phyloP scores from a whole-genome alignment of 768 basidiomycete genomes.

The Rhizopogon roseolus region DNA sequence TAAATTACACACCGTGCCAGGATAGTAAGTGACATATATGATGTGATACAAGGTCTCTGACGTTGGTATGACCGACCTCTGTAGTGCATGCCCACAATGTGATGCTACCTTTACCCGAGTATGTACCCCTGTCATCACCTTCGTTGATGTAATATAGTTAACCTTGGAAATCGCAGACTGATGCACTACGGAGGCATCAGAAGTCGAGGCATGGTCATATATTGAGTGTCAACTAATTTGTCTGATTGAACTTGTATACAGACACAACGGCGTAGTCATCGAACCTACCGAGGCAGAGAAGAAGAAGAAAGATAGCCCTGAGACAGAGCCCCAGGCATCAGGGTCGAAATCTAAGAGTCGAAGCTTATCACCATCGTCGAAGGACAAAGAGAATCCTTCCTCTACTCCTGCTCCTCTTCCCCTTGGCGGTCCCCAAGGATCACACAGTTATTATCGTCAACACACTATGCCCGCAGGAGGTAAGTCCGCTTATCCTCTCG shows the following conservation, averaged over 20 bases:
- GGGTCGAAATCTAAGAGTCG: conserved; percentile 46
- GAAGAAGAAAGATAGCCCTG: conserved; percentile 14
- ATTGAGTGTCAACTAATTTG: conserved; percentile 1
- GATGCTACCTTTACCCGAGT: conserved; percentile 79
- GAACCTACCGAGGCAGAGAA: conserved; percentile 36
- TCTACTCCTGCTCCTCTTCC: conserved; percentile 29
- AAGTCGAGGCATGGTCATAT: conserved; percentile 57
- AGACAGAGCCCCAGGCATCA: conserved; percentile 29
- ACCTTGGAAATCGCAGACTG: conserved; percentile 43
- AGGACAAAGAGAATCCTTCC: conserved; percentile 27
- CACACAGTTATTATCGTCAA: conserved; percentile 63
- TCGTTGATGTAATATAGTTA: conserved; percentile 11
- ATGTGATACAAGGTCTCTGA: conserved; percentile 10
- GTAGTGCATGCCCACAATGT: conserved; percentile 72
- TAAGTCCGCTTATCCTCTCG: conserved; percentile 9
- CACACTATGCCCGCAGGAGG: conserved; percentile 50
- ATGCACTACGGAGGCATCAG: conserved; percentile 75
- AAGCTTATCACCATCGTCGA: conserved; percentile 42
- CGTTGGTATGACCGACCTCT: conserved; percentile 9
- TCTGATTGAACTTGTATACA: conserved; percentile 3
- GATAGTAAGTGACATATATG: conserved; percentile 47
- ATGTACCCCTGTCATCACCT: conserved; percentile 24
- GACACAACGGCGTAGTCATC: conserved; percentile 66
- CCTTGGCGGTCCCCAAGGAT: conserved; percentile 27
- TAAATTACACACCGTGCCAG: conserved; percentile 69